These are phyloP conservation scores for Yamadazyma buinensis DNA, from an alignment of 1,139 yeast species.

Conservation along the genomic window DNA sequence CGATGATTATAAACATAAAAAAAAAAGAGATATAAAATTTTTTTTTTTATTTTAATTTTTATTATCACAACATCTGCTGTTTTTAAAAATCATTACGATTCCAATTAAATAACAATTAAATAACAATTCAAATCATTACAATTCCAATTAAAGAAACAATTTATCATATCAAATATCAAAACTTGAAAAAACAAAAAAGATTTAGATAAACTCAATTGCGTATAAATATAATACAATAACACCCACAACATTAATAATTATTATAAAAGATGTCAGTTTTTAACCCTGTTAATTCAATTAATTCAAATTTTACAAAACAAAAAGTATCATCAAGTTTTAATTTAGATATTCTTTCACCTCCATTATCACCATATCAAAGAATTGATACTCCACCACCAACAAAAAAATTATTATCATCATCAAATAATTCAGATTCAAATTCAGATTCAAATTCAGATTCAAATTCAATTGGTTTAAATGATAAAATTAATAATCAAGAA, in stretches of 20 bases:
- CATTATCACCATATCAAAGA: conserved; percentile 58
- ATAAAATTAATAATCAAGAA: too few species aligned
- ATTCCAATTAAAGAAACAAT: neutral
- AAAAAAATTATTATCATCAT: too few species aligned
- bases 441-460: neutral
- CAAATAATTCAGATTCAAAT: neutral
- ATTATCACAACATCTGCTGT: too few species aligned
- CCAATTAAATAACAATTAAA: too few species aligned
- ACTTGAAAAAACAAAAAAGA: neutral
- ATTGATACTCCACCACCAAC: conserved; percentile 8
- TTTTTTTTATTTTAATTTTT: conserved; percentile 2
- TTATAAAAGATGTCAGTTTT: conserved; percentile 20
- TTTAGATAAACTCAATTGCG: too few species aligned
- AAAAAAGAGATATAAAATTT: too few species aligned
- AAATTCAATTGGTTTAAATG: too few species aligned
- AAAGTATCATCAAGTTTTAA: conserved; percentile 15
- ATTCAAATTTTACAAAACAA: conserved; percentile 23
- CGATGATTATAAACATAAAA: conserved; percentile 7
- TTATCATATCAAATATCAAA: neutral
- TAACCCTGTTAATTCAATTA: conserved; percentile 41
- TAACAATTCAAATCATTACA: too few species aligned
- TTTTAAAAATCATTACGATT: too few species aligned
- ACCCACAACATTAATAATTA: neutral
- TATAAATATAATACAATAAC: too few species aligned
- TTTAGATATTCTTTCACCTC: conserved; percentile 52